Evolutionary conservation across 352 stramenopile species (phyloP).

Genomic region (Blastocystis sp.): DNA sequence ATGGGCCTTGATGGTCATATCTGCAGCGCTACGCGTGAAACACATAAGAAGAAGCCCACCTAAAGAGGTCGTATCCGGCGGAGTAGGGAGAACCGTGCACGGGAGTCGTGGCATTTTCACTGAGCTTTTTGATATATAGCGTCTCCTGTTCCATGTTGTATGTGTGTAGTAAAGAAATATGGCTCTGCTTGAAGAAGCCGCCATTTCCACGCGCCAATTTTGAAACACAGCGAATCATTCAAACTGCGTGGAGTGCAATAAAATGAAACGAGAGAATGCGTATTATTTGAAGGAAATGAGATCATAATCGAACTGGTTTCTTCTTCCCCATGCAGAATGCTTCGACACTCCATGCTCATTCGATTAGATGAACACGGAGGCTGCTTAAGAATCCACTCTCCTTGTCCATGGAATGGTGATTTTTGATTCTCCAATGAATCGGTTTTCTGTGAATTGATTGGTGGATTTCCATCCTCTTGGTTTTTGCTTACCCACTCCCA

Average conservation of each 20-base stretch:
- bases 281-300: neutral
- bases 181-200: neutral
- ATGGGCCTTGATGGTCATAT: constrained; percentile 83
- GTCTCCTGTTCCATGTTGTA: constrained; percentile 63
- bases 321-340: neutral
- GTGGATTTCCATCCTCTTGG: no score
- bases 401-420: neutral
- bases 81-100: constrained; percentile 78
- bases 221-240: neutral
- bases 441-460: no score
- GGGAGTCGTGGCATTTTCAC: constrained; percentile 79
- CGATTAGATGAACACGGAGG: neutral
- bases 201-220: constrained; percentile 17
- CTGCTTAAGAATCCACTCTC: no score
- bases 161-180: constrained; percentile 1
- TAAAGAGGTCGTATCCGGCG: constrained; percentile 81
- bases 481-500: no score
- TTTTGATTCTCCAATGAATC: neutral
- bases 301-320: neutral
- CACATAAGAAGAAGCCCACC: constrained; percentile 26
- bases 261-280: neutral
- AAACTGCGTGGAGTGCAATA: neutral
- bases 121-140: constrained; percentile 82
- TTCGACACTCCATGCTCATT: neutral
- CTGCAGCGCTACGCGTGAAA: constrained; percentile 76